Base-by-base conservation (phyloP, 306 rosid species). In the Rosa rugosa region DNA sequence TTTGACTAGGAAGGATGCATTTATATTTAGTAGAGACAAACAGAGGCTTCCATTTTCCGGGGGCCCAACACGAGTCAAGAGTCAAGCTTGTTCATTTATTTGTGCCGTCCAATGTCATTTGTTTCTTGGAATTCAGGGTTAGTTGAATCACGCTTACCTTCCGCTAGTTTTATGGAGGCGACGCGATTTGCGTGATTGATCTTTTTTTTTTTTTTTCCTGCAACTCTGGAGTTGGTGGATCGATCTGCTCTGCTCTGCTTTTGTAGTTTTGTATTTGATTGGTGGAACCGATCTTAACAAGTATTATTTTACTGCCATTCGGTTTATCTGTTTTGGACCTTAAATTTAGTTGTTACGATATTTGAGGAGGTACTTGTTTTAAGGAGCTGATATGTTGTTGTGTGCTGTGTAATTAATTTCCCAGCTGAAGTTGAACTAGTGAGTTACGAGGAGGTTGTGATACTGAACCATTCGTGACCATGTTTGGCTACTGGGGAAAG, bases 401-500 rank as follows among this genome's bases (percentile, higher is more conserved):
- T 11, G 64, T 80, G 69, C 8, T 44, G 81, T 44, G 47, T 44
- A 17, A 22, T 64, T 44, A 17, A 22, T 64, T 36, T 72, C 73
- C 1, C 17, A 80, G 71, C 64, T 77, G 72, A 62, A 73, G 66
- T 64, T 77, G 74, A 40, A 5, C 47, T 20, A 6, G 7, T 36
- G 25, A 20, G 16, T 5, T 23, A 8, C 31, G 5, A 18, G 16
- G 41, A 1, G 65, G 13, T 12, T 71, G 50, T 63, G 69, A 11
- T 38, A 22, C 23, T 51, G 11, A 62, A 65, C 14, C 38, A 23
- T 54, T 51, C 4, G 75, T 40, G 27, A 71, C 72, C 57, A 81
- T 88, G 85, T 83, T 88, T 81, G 83, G 87, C 41, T 27, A 34
- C 42, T 62, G 88, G 79, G 75, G 64, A 41, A 78, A 72, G 72